A percentile compares a stretch with the other conserved stretches of the same genome.
These are phyloP conservation scores for Podospora sp. DNA, from an alignment of 495 filamentous ascomycete species.

Conservation along the genomic window DNA sequence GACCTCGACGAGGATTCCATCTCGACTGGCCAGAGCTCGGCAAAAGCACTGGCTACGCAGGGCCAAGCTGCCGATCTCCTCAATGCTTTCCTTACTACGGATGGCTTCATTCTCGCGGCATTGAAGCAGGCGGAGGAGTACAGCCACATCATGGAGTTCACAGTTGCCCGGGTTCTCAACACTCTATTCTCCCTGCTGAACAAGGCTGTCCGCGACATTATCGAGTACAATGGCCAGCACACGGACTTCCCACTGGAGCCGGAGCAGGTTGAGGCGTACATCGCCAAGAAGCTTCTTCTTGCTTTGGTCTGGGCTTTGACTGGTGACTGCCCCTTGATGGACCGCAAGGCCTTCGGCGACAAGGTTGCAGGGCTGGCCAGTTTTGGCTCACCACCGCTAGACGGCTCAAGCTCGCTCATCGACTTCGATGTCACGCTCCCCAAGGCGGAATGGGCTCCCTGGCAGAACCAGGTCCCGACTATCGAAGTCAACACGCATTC, in stretches of 20 bases:
- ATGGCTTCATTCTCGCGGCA: constrained; percentile 76
- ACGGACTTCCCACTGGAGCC: constrained; percentile 88
- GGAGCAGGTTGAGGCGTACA: constrained; percentile 83
- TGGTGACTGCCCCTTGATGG: constrained; percentile 86
- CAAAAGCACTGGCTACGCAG: constrained; percentile 75
- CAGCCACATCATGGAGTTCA: constrained; percentile 98
- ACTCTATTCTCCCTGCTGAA: constrained; percentile 95
- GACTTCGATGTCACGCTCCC: constrained; percentile 92
- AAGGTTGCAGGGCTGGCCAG: constrained; percentile 76
- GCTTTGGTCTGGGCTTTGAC: constrained; percentile 92
- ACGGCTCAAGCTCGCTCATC: constrained; percentile 78
- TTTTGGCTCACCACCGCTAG: constrained; percentile 79
- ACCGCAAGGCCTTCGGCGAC: constrained; percentile 87
- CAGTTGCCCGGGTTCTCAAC: constrained; percentile 81
- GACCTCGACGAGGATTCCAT: constrained; percentile 91
- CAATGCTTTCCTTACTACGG: constrained; percentile 69
- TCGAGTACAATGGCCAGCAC: constrained; percentile 95
- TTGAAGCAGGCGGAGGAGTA: constrained; percentile 73
- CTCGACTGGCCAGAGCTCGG: constrained; percentile 75
- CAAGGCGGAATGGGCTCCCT: constrained; percentile 82
- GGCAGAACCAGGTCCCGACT: constrained; percentile 90
- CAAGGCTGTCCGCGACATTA: constrained; percentile 84
- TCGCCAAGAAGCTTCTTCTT: constrained; percentile 89
- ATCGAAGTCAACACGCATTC: constrained; percentile 98
- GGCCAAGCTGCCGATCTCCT: constrained; percentile 75